Evolutionary conservation across 495 filamentous ascomycete species (phyloP).

Genomic region (Aspergillus baeticus): DNA sequence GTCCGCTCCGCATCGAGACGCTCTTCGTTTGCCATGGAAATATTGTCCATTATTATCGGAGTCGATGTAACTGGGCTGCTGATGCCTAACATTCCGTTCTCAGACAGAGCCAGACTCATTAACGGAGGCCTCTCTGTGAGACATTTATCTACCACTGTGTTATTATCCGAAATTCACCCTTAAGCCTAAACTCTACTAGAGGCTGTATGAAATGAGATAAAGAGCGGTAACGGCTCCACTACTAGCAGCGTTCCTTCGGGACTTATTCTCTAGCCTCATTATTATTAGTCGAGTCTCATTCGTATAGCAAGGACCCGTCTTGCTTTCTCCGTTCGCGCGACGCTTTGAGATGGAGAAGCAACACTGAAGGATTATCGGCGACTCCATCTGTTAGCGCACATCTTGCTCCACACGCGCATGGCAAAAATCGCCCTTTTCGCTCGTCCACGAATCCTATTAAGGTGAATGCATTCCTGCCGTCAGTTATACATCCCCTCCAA

Average conservation of each 20-base stretch:
- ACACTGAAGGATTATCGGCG: neutral
- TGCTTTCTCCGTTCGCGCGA: slow-evolving; percentile 7
- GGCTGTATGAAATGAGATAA: neutral
- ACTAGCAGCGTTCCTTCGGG: slow-evolving; percentile 22
- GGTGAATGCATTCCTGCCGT: slow-evolving; percentile 9
- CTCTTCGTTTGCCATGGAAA: too few species aligned
- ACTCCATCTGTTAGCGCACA: slow-evolving; percentile 3
- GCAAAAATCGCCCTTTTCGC: slow-evolving; percentile 15
- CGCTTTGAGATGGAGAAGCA: neutral
- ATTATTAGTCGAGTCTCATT: slow-evolving; percentile 12
- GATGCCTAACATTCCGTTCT: too few species aligned
- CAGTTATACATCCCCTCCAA: neutral
- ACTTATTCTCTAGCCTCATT: slow-evolving; percentile 21
- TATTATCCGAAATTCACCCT: neutral
- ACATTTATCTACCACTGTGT: too few species aligned
- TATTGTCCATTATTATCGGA: neutral
- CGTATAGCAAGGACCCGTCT: neutral
- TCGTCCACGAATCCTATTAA: slow-evolving; percentile 9
- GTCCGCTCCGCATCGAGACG: neutral
- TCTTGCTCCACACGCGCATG: slow-evolving; percentile 16
- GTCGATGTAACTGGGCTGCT: too few species aligned
- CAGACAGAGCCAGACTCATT: too few species aligned
- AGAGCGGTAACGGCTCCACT: slow-evolving; percentile 19
- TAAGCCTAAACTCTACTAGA: neutral
- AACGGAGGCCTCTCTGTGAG: too few species aligned